These are phyloP conservation scores for Centella asiatica DNA, from an alignment of 129 eudicot genomes.

Conservation along the genomic window DNA sequence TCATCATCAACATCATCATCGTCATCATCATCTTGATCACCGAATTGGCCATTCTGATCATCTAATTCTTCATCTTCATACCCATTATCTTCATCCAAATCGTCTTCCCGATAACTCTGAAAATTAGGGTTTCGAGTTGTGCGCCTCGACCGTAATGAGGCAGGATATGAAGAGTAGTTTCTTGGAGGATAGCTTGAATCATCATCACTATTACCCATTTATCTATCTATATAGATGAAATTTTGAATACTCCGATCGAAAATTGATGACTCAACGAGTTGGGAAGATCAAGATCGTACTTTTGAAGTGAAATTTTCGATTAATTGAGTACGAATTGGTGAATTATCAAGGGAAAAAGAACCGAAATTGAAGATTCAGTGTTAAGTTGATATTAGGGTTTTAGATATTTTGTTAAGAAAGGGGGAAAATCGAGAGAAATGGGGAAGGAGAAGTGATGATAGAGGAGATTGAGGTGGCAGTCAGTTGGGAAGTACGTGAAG, in stretches of 20 bases:
- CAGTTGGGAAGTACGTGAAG: no score
- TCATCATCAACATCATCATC: conserved; percentile 17
- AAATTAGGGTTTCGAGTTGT: conserved; percentile 34
- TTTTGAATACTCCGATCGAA: not conserved
- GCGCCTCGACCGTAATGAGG: conserved; percentile 30
- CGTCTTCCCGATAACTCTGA: conserved; percentile 4
- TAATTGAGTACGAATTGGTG: not conserved
- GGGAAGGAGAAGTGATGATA: no score
- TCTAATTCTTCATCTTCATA: conserved; percentile 41
- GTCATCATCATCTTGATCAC: conserved; percentile 18
- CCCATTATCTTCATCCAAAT: conserved; percentile 10
- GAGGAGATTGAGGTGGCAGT: no score
- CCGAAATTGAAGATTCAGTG: not conserved
- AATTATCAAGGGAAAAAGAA: no score
- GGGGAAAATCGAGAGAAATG: not conserved
- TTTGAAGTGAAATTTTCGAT: not conserved
- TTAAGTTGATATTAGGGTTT: not conserved
- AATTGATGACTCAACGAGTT: not conserved
- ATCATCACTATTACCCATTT: conserved; percentile 29
- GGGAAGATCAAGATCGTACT: not conserved
- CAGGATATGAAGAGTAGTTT: conserved; percentile 18
- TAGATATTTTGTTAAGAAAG: not conserved
- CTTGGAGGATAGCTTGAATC: conserved; percentile 22
- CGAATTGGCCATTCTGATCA: conserved; percentile 26
- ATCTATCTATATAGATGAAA: not conserved